Percentiles rank a stretch among this genome's conserved stretches.
phyloP scores from a whole-genome alignment of 192 early-diverging fungal genomes.

The Diversispora eburnea region DNA sequence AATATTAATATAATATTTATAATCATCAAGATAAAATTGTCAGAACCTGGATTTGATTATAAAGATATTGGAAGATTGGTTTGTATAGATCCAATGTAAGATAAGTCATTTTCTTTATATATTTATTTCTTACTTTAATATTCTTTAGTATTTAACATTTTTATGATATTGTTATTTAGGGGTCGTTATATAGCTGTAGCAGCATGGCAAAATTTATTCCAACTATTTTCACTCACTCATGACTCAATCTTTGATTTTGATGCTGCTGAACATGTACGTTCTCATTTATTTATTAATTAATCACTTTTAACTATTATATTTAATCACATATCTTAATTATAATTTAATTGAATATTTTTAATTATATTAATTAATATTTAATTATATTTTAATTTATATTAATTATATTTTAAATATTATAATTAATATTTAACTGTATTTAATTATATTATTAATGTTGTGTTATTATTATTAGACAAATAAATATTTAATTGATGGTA shows the following conservation, averaged over 20 bases:
- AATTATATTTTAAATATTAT: no score
- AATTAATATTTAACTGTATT: no score
- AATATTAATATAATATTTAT: background rate
- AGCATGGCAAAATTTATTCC: constrained; percentile 22
- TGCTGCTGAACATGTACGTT: constrained; percentile 5
- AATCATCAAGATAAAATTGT: background rate
- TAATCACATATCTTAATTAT: background rate
- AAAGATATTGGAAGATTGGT: background rate
- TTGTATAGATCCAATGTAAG: constrained; percentile 17
- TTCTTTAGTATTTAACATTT: background rate
- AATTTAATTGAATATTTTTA: background rate
- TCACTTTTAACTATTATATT: background rate
- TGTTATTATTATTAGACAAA: constrained; percentile 12
- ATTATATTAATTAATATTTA: constrained; percentile 9
- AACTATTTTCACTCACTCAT: background rate
- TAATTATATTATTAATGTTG: background rate
- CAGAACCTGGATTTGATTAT: constrained; percentile 18
- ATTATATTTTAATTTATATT: no score
- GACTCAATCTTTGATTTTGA: background rate
- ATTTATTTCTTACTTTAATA: background rate
- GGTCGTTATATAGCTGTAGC: constrained; percentile 8
- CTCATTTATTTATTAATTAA: no score
- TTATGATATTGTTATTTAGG: background rate
- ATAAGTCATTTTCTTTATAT: background rate
- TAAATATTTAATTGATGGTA: background rate